Conservation (phyloP, 2,329 filamentous ascomycete genomes). For the Hypoxylon sp. region DNA sequence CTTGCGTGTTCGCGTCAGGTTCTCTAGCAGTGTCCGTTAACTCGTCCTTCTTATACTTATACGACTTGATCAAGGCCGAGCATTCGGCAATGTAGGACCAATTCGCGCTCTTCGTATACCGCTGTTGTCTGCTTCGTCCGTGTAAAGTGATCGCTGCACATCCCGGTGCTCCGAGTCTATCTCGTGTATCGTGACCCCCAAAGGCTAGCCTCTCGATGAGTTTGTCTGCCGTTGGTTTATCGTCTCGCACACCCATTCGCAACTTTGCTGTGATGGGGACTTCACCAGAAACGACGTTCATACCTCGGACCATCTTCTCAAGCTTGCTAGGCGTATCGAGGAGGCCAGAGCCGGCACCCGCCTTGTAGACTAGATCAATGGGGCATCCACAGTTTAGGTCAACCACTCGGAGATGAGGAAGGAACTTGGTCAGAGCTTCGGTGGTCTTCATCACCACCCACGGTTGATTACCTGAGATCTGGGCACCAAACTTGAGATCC, state of each 20-base stretch:
- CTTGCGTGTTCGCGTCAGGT: constrained; percentile 80
- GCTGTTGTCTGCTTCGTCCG: constrained; percentile 91
- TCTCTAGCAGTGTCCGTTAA: constrained; percentile 83
- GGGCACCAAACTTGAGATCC: constrained; percentile 90
- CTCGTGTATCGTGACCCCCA: constrained; percentile 80
- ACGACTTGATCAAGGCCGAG: constrained; percentile 83
- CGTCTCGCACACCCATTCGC: constrained; percentile 88
- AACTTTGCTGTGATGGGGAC: constrained; percentile 96
- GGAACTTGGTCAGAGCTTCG: constrained; percentile 81
- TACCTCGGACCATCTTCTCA: constrained; percentile 94
- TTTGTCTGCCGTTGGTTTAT: constrained; percentile 82
- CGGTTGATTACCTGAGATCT: constrained; percentile 93
- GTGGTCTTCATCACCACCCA: constrained; percentile 92
- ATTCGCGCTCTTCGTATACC: constrained; percentile 92
- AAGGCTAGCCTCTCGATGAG: constrained; percentile 87
- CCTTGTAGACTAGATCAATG: constrained; percentile 92
- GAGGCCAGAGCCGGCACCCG: constrained; percentile 90
- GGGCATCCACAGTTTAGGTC: constrained; percentile 98
- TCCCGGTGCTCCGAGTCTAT: constrained; percentile 81
- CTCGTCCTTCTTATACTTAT: constrained; percentile 77
- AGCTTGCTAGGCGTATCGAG: constrained; percentile 91
- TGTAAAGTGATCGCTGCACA: constrained; percentile 97
- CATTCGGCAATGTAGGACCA: constrained; percentile 96
- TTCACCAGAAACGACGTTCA: constrained; percentile 93
- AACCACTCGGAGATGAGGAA: constrained; percentile 88